phyloP scores from a whole-genome alignment of 208 protist genomes.

The Strigomonas galati region DNA sequence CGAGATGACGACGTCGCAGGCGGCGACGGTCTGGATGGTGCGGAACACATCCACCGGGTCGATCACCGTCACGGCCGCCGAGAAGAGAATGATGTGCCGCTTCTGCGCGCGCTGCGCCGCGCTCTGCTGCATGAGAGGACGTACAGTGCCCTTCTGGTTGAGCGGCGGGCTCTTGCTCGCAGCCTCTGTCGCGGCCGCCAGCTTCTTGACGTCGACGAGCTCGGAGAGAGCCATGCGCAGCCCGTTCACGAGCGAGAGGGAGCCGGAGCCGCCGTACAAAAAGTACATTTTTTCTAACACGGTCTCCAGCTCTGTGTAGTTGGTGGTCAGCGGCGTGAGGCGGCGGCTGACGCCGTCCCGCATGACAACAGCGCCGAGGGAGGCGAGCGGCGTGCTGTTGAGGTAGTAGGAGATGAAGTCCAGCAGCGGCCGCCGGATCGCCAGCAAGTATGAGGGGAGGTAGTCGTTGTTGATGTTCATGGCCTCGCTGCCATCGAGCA shows the following conservation, averaged over 20 bases:
- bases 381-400: constrained; percentile 64
- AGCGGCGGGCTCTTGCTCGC: not conserved
- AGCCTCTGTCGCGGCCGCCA: constrained; percentile 19
- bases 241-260: constrained; percentile 76
- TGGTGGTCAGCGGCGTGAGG: constrained; percentile 61
- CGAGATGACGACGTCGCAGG: constrained; percentile 42
- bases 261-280: constrained; percentile 69
- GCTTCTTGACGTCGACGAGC: constrained; percentile 66
- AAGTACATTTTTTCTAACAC: constrained; percentile 75
- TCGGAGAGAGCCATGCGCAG: constrained; percentile 73
- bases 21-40: constrained; percentile 49
- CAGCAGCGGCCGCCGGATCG: constrained; percentile 57
- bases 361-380: constrained; percentile 76
- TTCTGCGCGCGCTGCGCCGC: constrained; percentile 16
- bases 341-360: constrained; percentile 66
- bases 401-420: constrained; percentile 59
- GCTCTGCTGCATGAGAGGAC: constrained; percentile 1
- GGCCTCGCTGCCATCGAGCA: constrained; percentile 80
- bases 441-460: constrained; percentile 77
- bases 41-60: constrained; percentile 73
- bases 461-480: constrained; percentile 84
- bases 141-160: not conserved
- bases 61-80: constrained; percentile 76
- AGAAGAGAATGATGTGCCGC: constrained; percentile 59
- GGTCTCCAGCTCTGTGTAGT: constrained; percentile 54